Percentiles rank a stretch among this genome's conserved stretches.
phyloP scores from a whole-genome alignment of 352 stramenopile species.

The Saprolegnia parasitica region DNA sequence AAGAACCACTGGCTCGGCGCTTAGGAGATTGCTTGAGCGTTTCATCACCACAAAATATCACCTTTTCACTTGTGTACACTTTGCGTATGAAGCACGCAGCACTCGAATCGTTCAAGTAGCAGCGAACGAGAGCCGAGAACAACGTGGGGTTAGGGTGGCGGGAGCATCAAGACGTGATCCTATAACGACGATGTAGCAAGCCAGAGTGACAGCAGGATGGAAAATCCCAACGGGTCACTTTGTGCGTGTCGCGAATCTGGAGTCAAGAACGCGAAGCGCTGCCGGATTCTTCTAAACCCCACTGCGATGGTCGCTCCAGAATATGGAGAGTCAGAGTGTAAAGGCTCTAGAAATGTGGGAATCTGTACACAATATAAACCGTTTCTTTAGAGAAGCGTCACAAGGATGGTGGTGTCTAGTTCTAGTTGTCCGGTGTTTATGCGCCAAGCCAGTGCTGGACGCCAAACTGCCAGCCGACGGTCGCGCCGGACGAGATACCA shows the following conservation, averaged over 20 bases:
- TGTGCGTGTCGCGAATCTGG: too few relatives aligned
- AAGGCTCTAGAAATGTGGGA: background rate
- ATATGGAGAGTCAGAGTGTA: too few relatives aligned
- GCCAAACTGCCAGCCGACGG: conserved; percentile 48
- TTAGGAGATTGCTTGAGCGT: conserved; percentile 5
- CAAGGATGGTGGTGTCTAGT: background rate
- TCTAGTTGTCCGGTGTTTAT: background rate
- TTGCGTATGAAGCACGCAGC: background rate
- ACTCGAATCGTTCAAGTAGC: too few relatives aligned
- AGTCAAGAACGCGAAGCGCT: too few relatives aligned
- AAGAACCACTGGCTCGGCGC: conserved; percentile 43
- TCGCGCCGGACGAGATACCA: conserved; percentile 44
- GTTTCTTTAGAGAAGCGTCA: background rate
- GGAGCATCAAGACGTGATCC: too few relatives aligned
- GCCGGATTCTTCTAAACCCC: too few relatives aligned
- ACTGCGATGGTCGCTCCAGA: too few relatives aligned
- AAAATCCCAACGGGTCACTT: too few relatives aligned
- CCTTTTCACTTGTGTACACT: background rate
- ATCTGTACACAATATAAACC: background rate
- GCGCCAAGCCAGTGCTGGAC: conserved; percentile 43
- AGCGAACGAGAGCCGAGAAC: too few relatives aligned
- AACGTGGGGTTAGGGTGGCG: too few relatives aligned
- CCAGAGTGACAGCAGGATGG: too few relatives aligned
- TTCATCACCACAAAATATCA: background rate
- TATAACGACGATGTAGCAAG: too few relatives aligned